Conservation (phyloP, 2,329 filamentous ascomycete species). For the Magnaporthiopsis rhizophila region DNA sequence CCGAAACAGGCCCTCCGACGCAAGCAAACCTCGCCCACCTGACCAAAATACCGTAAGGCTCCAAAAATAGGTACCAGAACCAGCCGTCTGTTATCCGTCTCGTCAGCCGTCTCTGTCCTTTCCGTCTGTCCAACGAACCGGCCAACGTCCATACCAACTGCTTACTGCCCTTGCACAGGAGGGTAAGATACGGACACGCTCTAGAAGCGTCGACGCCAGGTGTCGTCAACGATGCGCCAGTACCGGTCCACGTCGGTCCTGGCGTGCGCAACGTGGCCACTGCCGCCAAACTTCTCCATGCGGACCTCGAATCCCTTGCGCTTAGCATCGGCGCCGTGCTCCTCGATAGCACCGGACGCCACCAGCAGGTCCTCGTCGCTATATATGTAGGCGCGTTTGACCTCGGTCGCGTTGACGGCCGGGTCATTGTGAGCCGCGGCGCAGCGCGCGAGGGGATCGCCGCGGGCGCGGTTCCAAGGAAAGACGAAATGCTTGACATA, state of each 20-base stretch:
- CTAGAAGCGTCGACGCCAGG: slow-evolving; percentile 27
- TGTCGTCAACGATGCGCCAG: slow-evolving; percentile 37
- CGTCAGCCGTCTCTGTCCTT: too few relatives aligned
- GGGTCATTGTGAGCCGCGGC: slow-evolving; percentile 27
- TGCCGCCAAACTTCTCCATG: slow-evolving; percentile 37
- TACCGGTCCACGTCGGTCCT: slow-evolving; percentile 38
- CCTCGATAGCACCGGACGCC: slow-evolving; percentile 36
- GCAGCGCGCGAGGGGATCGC: slow-evolving; percentile 23
- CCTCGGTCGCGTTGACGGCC: slow-evolving; percentile 27
- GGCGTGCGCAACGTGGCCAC: slow-evolving; percentile 43
- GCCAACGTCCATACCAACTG: too few relatives aligned
- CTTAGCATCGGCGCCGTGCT: slow-evolving; percentile 34
- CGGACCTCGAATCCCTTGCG: slow-evolving; percentile 31
- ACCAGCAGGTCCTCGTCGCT: slow-evolving; percentile 40
- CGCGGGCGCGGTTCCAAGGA: slow-evolving; percentile 19
- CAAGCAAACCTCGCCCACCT: too few relatives aligned
- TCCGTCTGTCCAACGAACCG: too few relatives aligned
- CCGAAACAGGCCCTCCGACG: too few relatives aligned
- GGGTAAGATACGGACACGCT: too few relatives aligned
- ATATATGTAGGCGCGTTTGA: slow-evolving; percentile 43
- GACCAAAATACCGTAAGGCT: too few relatives aligned
- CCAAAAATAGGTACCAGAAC: too few relatives aligned
- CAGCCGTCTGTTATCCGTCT: too few relatives aligned
- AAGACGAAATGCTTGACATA: slow-evolving; percentile 23
- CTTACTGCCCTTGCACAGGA: too few relatives aligned